Evolutionary conservation across 2,329 filamentous ascomycete species (phyloP).

Genomic region (Aspergillus fijiensis): DNA sequence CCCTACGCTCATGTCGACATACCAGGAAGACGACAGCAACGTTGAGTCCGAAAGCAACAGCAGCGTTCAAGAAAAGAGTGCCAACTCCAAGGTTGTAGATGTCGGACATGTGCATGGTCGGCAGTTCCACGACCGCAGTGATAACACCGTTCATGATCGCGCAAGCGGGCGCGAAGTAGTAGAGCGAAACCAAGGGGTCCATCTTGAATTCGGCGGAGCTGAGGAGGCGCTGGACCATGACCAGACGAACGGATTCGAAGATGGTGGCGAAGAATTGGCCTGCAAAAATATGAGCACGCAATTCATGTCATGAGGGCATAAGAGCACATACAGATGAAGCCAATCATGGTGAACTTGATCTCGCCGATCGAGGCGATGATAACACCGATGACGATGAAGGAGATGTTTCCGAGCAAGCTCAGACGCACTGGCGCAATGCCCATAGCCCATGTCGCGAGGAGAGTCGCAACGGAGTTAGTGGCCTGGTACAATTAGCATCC

Average conservation of each 20-base stretch:
- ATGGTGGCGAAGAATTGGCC: conserved; percentile 72
- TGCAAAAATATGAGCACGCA: conserved; percentile 58
- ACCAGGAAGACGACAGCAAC: conserved; percentile 79
- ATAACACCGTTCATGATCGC: conserved; percentile 72
- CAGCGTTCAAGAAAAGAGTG: conserved; percentile 68
- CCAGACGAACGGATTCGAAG: conserved; percentile 74
- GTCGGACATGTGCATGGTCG: conserved; percentile 68
- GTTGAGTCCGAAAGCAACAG: conserved; percentile 74
- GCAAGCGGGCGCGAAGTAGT: conserved; percentile 83
- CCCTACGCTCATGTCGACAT: conserved; percentile 36
- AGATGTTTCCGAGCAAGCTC: conserved; percentile 85
- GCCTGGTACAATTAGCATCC: conserved; percentile 55
- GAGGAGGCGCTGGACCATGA: conserved; percentile 79
- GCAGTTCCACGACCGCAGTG: conserved; percentile 64
- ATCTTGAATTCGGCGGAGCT: conserved; percentile 75
- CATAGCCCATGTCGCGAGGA: conserved; percentile 82
- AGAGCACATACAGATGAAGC: conserved; percentile 61
- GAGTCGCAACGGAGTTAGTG: conserved; percentile 87
- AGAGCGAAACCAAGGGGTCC: conserved; percentile 81
- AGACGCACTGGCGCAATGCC: conserved; percentile 78
- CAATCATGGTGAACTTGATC: conserved; percentile 73
- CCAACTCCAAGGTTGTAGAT: conserved; percentile 65
- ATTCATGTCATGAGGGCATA: conserved; percentile 23
- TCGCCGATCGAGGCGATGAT: conserved; percentile 91
- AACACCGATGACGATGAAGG: conserved; percentile 89